Percentiles rank a stretch among this genome's conserved stretches.
phyloP scores from a whole-genome alignment of 1,284 basidiomycete genomes.

The Cerioporus squamosus region DNA sequence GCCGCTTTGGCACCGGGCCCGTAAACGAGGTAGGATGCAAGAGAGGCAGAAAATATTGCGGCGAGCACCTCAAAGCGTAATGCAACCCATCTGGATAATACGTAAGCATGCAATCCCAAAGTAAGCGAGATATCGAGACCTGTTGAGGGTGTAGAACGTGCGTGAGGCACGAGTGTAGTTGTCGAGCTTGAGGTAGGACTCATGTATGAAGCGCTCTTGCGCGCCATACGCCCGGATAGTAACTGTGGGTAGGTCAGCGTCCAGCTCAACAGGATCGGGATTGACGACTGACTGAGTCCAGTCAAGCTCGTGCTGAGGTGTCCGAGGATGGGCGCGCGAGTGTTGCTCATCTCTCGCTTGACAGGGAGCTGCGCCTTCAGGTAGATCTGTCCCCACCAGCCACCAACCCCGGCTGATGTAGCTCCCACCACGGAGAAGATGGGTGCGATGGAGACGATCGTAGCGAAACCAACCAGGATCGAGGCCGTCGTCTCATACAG shows the following conservation, averaged over 20 bases:
- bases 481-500: conserved; percentile 31
- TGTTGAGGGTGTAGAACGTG: conserved; percentile 56
- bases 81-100: background rate
- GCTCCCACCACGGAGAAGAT: conserved; percentile 41
- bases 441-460: conserved; percentile 49
- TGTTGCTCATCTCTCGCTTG: conserved; percentile 74
- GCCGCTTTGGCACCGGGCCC: background rate
- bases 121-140: conserved; percentile 29
- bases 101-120: too few species aligned
- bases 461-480: conserved; percentile 39
- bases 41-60: background rate
- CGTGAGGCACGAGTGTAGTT: conserved; percentile 47
- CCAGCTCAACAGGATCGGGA: background rate
- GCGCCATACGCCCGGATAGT: conserved; percentile 62
- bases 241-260: conserved; percentile 40
- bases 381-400: conserved; percentile 50
- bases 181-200: conserved; percentile 50
- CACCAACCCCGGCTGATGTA: conserved; percentile 44
- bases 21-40: background rate
- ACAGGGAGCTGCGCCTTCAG: conserved; percentile 76
- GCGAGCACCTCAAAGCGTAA: background rate
- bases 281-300: conserved; percentile 53
- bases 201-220: conserved; percentile 46
- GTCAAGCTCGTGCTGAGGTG: conserved; percentile 70
- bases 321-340: conserved; percentile 65